Conservation (phyloP, 176 grass and related monocot species). For the Avena insularis region DNA sequence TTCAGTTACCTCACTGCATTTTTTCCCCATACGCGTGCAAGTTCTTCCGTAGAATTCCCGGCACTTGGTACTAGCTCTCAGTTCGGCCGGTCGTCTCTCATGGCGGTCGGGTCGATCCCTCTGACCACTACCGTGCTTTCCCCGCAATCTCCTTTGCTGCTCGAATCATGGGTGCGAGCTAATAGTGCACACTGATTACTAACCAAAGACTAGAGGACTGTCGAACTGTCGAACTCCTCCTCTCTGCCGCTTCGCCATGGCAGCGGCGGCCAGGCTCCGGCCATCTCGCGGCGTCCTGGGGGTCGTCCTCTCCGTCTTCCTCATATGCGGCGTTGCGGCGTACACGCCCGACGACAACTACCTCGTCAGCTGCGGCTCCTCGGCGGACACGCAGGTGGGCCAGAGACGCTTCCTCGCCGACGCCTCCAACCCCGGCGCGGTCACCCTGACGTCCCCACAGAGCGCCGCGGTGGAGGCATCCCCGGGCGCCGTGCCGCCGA, state of each 20-base stretch:
- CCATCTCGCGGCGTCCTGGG: neutral
- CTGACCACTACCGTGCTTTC: neutral
- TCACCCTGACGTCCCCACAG: conserved; percentile 47
- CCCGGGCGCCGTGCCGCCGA: conserved; percentile 10
- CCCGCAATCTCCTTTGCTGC: neutral
- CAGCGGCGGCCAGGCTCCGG: conserved; percentile 19
- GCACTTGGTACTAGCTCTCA: too few relatives aligned
- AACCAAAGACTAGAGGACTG: too few relatives aligned
- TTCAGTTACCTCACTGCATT: too few relatives aligned
- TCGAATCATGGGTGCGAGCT: neutral
- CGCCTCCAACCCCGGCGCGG: conserved; percentile 39
- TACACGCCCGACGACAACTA: conserved; percentile 69
- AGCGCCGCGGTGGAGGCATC: conserved; percentile 47
- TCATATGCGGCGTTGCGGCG: conserved; percentile 11
- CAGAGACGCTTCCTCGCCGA: conserved; percentile 62
- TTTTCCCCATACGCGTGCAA: too few relatives aligned
- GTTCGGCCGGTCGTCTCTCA: too few relatives aligned
- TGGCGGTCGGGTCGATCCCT: too few relatives aligned
- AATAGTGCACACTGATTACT: too few relatives aligned
- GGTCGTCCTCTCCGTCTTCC: conserved; percentile 1
- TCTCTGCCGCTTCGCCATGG: neutral
- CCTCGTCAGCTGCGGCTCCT: conserved; percentile 77
- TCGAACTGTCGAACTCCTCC: too few relatives aligned
- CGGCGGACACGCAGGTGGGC: conserved; percentile 53
- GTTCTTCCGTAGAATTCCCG: too few relatives aligned